Conservation (phyloP, 2,329 filamentous ascomycete genomes). For the Karstenula rhodostoma region DNA sequence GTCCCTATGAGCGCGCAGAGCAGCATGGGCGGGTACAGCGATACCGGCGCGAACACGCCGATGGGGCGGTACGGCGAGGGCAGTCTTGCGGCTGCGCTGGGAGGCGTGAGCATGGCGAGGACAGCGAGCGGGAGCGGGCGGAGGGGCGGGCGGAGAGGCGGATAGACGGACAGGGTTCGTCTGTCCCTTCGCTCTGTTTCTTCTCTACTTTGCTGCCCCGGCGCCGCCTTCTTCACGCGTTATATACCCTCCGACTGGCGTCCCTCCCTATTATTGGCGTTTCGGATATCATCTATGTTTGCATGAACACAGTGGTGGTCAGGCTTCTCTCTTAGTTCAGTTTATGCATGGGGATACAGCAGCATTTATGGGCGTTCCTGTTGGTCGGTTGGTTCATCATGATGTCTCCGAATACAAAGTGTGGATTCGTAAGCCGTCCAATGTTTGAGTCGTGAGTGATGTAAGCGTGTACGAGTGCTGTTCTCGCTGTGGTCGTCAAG, state of each 20-base stretch:
- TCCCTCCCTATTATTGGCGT: background rate
- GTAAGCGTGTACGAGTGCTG: too few relatives aligned
- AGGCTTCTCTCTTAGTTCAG: background rate
- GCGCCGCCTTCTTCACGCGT: background rate
- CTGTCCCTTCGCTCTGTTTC: background rate
- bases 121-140: constrained; percentile 49
- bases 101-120: constrained; percentile 46
- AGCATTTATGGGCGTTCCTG: background rate
- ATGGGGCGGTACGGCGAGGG: constrained; percentile 47
- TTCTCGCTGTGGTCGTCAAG: too few relatives aligned
- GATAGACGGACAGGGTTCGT: background rate
- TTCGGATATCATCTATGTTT: background rate
- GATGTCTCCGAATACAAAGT: background rate
- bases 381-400: background rate
- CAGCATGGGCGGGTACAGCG: constrained; percentile 46
- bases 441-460: background rate
- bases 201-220: background rate
- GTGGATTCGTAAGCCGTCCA: background rate
- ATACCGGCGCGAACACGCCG: constrained; percentile 46
- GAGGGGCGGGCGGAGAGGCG: constrained; percentile 38
- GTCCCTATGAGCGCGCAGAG: constrained; percentile 53
- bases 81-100: constrained; percentile 29
- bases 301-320: background rate
- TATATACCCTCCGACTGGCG: constrained; percentile 7
- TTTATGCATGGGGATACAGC: background rate